Conservation (phyloP, 352 stramenopile genomes). For the Phytophthora cryptogea region DNA sequence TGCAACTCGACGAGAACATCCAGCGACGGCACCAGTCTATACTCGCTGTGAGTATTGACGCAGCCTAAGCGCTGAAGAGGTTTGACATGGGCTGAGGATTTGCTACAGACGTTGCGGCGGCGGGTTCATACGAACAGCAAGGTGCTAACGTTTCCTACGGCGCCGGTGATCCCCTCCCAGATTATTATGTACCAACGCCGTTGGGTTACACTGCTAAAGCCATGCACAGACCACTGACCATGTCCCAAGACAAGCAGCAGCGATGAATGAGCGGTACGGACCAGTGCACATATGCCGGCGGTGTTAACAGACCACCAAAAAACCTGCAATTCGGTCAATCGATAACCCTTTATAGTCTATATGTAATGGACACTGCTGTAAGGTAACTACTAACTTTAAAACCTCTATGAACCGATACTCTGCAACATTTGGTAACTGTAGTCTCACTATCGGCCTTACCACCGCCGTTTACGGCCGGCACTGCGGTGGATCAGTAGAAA, state of each 20-base stretch:
- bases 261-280: background rate
- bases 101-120: slow-evolving; percentile 5
- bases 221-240: too few relatives aligned
- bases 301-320: too few relatives aligned
- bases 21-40: slow-evolving; percentile 22
- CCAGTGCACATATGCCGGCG: background rate
- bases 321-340: too few relatives aligned
- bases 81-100: slow-evolving; percentile 30
- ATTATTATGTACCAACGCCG: background rate
- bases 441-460: slow-evolving; percentile 2
- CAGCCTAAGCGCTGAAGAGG: background rate
- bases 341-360: too few relatives aligned
- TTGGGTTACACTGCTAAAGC: too few relatives aligned
- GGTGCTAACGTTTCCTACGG: slow-evolving; percentile 18
- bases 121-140: slow-evolving; percentile 30
- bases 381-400: background rate
- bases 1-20: slow-evolving; percentile 39
- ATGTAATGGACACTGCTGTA: too few relatives aligned
- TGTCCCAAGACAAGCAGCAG: too few relatives aligned
- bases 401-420: background rate
- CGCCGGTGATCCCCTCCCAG: background rate
- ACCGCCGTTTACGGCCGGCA: slow-evolving; percentile 10
- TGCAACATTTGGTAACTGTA: background rate
- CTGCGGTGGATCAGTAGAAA: slow-evolving; percentile 13
- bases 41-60: background rate